Evolutionary conservation across 805 yeast species (phyloP).

Genomic region (Ogataea pilisensis): DNA sequence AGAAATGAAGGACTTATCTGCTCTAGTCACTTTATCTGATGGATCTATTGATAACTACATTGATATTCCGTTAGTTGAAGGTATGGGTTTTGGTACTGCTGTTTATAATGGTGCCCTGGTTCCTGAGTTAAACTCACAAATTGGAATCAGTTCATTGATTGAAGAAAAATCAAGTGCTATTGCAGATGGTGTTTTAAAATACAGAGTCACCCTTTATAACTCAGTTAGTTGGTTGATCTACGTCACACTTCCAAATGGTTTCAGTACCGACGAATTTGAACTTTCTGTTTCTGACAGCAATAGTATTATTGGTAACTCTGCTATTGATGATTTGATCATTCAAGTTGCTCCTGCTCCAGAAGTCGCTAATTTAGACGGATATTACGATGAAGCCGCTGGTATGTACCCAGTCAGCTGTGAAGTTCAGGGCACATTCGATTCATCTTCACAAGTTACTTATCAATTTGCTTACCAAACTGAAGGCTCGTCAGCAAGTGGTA

Average conservation of each 20-base stretch:
- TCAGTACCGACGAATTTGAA: slow-evolving; percentile 26
- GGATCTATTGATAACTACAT: slow-evolving; percentile 33
- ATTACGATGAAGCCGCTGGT: slow-evolving; percentile 66
- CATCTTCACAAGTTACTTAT: slow-evolving; percentile 34
- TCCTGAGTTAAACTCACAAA: slow-evolving; percentile 41
- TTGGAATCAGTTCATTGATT: slow-evolving; percentile 40
- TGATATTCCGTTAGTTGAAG: slow-evolving; percentile 50
- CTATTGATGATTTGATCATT: slow-evolving; percentile 38
- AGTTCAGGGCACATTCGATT: slow-evolving; percentile 37
- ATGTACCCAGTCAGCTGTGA: slow-evolving; percentile 40
- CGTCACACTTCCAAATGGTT: slow-evolving; percentile 37
- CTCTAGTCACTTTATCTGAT: slow-evolving; percentile 39
- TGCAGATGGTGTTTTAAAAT: slow-evolving; percentile 33
- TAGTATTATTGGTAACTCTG: slow-evolving; percentile 35
- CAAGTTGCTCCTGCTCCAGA: slow-evolving; percentile 48
- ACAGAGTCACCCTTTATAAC: slow-evolving; percentile 35
- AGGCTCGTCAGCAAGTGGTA: slow-evolving; percentile 42
- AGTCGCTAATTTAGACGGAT: slow-evolving; percentile 35
- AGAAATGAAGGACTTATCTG: slow-evolving; percentile 49
- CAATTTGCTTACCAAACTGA: slow-evolving; percentile 35
- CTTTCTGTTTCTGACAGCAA: slow-evolving; percentile 30
- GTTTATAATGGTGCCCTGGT: slow-evolving; percentile 45
- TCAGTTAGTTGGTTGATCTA: slow-evolving; percentile 50
- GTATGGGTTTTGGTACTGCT: slow-evolving; percentile 56
- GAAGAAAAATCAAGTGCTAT: slow-evolving; percentile 29